Evolutionary conservation across 257 asterid species (phyloP), one percentile per base, ranked within the genome.

Genomic region (Salvia splendens): DNA sequence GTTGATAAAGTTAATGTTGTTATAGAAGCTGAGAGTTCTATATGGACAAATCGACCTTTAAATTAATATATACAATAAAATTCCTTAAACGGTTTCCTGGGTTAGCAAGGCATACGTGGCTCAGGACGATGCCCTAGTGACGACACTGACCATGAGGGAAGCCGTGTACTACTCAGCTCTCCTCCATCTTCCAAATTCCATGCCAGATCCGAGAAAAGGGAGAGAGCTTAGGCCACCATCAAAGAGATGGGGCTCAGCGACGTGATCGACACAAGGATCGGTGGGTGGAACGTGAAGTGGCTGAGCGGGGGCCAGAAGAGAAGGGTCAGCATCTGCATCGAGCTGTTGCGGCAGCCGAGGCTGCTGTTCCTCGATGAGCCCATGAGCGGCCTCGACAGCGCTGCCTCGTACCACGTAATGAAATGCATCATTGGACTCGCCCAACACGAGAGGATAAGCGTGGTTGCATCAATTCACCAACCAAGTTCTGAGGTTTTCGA

Each of bases 311-410:
- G 91, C 1, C 86, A 84, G 12, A 82, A 82, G 71, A 78, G 85
- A 45, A 73, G 90, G 58, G 79, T 84, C 3, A 82, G 85, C 69
- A 82, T 85, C 64, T 82, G 87, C 73, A 74, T 82, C 3, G 85
- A 80, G 49, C 71, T 82, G 0, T 53, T 85, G 60, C 77, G 82
- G 4, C 75, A 83, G 3, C 88, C 91, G 0, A 78, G 78, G 64
- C 82, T 85, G 16, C 72, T 85, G 42, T 85, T 82, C 17, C 86
- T 80, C 20, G 91, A 85, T 57, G 88, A 82, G 57, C 88, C 91
- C 0, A 85, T 86, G 0, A 85, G 85, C 33, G 91, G 91, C 4
- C 54, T 85, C 15, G 88, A 82, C 57, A 78, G 91, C 59, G 91
- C 88, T 1, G 83, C 88, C 28, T 78, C 91, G 5, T 85, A 52